Evolutionary conservation across 768 basidiomycete species (phyloP).

Genomic region (Lactarius hatsudake): DNA sequence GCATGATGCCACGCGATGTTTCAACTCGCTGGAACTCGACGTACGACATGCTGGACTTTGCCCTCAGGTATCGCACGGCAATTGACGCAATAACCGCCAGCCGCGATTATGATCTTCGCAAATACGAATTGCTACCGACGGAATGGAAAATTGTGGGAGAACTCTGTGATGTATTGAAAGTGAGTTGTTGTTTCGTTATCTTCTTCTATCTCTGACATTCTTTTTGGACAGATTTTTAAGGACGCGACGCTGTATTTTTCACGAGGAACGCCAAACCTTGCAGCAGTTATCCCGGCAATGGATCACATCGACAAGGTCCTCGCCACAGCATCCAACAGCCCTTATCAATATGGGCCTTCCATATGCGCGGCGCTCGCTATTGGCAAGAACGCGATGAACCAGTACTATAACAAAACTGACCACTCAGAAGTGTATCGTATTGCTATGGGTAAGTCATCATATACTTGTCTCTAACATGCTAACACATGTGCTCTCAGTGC

Average conservation of each 20-base stretch:
- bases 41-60: too few relatives aligned
- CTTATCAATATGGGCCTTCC: not conserved
- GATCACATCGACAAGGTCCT: slow-evolving; percentile 34
- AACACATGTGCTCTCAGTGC: not conserved
- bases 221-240: too few relatives aligned
- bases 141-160: too few relatives aligned
- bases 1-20: too few relatives aligned
- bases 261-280: slow-evolving; percentile 30
- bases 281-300: slow-evolving; percentile 40
- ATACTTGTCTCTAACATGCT: not conserved
- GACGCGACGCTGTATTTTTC: slow-evolving; percentile 31
- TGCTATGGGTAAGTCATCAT: slow-evolving; percentile 4
- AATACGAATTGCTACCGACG: too few relatives aligned
- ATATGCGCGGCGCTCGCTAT: not conserved
- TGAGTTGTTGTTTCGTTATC: too few relatives aligned
- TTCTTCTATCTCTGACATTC: too few relatives aligned
- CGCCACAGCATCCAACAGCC: not conserved
- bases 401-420: slow-evolving; percentile 9
- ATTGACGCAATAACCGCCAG: too few relatives aligned
- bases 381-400: not conserved
- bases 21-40: too few relatives aligned
- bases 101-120: too few relatives aligned
- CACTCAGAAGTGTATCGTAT: not conserved
- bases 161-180: too few relatives aligned
- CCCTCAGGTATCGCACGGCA: too few relatives aligned